Conservation (phyloP, 2,329 filamentous ascomycete genomes). For the Coniochaeta pulveracea region DNA sequence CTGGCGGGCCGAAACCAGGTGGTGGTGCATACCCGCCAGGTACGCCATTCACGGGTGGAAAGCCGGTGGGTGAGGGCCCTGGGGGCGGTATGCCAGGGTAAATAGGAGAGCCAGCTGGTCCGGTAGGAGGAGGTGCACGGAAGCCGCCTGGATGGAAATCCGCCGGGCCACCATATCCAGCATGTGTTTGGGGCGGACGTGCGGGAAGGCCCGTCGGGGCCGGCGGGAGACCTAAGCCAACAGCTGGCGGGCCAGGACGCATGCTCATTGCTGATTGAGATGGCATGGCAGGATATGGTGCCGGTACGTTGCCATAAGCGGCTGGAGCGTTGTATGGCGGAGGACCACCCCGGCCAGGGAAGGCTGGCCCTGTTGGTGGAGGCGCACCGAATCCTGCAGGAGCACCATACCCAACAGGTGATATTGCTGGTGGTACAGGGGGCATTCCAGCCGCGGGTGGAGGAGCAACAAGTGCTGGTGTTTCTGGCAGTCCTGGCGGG, state of each 20-base stretch:
- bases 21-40: constrained; percentile 18
- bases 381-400: constrained; percentile 6
- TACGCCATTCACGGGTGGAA: constrained; percentile 8
- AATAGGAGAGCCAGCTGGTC: constrained; percentile 22
- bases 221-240: constrained; percentile 27
- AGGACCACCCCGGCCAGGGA: too few relatives aligned
- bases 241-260: constrained; percentile 10
- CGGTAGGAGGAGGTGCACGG: constrained; percentile 16
- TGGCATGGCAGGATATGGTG: background rate
- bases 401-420: constrained; percentile 7
- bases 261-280: background rate
- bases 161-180: constrained; percentile 32
- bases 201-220: constrained; percentile 39
- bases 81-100: constrained; percentile 12
- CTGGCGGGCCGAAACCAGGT: constrained; percentile 32
- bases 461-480: background rate
- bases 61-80: constrained; percentile 19
- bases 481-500: constrained; percentile 4
- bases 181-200: constrained; percentile 34
- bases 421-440: constrained; percentile 6
- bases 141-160: constrained; percentile 31
- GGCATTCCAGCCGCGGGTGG: background rate
- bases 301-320: background rate
- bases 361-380: too few relatives aligned
- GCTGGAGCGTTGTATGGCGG: background rate